Conservation (phyloP, 257 asterid genomes). For the Penstemon barbatus region DNA sequence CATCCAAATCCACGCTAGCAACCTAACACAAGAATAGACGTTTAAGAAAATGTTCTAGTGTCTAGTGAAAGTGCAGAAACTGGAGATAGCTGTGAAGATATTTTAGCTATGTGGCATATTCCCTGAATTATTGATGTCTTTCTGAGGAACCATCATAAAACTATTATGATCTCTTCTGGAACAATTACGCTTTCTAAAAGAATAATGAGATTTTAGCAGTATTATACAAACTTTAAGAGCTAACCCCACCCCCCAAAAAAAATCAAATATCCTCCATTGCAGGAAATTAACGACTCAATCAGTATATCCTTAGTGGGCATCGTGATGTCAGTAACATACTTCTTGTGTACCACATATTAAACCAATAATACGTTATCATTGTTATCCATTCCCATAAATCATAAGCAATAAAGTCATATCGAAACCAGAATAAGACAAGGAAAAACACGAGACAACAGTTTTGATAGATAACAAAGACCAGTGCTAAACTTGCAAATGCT, state of each 20-base stretch:
- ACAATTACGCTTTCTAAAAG: background rate
- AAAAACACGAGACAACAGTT: background rate
- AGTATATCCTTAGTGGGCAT: background rate
- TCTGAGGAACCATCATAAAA: conserved; percentile 3
- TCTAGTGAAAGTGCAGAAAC: conserved; percentile 5
- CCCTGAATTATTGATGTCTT: background rate
- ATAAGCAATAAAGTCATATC: background rate
- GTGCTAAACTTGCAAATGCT: background rate
- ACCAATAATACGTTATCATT: background rate
- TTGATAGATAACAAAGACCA: conserved; percentile 5
- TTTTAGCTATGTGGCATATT: conserved; percentile 13
- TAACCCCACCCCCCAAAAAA: background rate
- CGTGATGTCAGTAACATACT: background rate
- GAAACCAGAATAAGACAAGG: background rate
- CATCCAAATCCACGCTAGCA: conserved; percentile 65
- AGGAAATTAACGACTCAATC: background rate
- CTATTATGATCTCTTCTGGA: background rate
- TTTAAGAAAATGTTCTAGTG: conserved; percentile 2
- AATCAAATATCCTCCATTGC: background rate
- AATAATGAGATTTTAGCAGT: background rate
- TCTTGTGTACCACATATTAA: background rate
- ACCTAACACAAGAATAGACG: conserved; percentile 51
- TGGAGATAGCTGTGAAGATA: background rate
- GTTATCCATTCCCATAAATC: background rate
- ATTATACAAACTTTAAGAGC: background rate